A percentile compares a stretch with the other conserved stretches of the same genome.
These are phyloP conservation scores for Aspergillus unguis DNA, from an alignment of 2,329 filamentous ascomycete genomes.

Conservation along the genomic window DNA sequence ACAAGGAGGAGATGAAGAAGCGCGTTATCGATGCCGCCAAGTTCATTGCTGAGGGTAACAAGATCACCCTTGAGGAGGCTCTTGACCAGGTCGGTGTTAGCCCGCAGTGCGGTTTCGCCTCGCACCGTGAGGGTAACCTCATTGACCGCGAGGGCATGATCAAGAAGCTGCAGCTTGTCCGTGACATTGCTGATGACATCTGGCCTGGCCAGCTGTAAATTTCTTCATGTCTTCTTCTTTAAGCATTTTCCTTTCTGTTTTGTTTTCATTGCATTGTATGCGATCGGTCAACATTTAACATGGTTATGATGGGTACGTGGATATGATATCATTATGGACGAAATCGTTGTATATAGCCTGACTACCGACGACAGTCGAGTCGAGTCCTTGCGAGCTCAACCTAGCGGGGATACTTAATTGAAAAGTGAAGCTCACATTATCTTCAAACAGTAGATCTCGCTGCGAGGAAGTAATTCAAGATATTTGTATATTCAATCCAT, in stretches of 20 bases:
- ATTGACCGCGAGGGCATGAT: constrained; percentile 68
- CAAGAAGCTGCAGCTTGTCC: constrained; percentile 68
- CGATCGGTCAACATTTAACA: neutral
- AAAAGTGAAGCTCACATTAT: neutral
- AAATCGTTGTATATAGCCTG: constrained; percentile 5
- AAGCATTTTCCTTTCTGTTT: neutral
- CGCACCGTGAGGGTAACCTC: constrained; percentile 69
- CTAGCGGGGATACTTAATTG: neutral
- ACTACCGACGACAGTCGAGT: neutral
- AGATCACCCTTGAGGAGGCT: constrained; percentile 63
- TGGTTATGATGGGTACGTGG: neutral
- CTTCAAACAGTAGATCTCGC: too few relatives aligned
- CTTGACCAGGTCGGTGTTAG: constrained; percentile 65
- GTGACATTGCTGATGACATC: constrained; percentile 68
- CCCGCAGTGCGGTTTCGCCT: constrained; percentile 72
- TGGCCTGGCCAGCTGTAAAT: constrained; percentile 58
- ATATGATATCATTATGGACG: neutral
- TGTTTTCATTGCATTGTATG: neutral
- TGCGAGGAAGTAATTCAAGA: too few relatives aligned
- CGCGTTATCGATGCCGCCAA: constrained; percentile 61
- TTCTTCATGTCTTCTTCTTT: neutral
- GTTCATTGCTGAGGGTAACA: constrained; percentile 65
- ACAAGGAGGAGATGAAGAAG: constrained; percentile 61
- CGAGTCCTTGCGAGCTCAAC: neutral
- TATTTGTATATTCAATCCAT: neutral